Conservation (phyloP, 192 early-diverging fungal species). For the Gaertneriomyces semiglobifer region DNA sequence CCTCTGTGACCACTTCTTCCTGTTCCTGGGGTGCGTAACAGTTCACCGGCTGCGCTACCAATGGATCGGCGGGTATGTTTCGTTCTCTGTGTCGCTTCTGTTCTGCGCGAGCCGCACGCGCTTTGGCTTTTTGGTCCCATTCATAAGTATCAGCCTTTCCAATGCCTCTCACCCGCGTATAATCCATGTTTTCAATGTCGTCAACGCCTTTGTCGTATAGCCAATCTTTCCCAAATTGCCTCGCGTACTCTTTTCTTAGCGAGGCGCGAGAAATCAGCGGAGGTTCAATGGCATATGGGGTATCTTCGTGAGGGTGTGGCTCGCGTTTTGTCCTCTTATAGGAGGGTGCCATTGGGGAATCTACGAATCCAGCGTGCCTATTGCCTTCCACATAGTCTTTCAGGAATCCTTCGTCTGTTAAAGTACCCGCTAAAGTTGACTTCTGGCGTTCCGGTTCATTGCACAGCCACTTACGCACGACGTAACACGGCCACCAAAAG, state of each 20-base stretch:
- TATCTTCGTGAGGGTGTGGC: constrained; percentile 4
- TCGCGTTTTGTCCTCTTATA: background rate
- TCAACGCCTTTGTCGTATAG: background rate
- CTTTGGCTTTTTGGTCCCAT: background rate
- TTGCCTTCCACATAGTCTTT: too few species aligned
- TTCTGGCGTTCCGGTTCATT: too few species aligned
- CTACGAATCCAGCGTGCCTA: too few species aligned
- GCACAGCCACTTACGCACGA: too few species aligned
- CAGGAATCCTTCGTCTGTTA: too few species aligned
- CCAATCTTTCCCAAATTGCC: too few species aligned
- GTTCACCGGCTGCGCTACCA: background rate
- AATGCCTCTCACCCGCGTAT: background rate
- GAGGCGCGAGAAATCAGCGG: background rate
- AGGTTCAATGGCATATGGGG: constrained; percentile 8
- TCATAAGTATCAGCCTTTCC: background rate
- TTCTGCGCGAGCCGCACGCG: background rate
- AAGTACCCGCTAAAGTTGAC: too few species aligned
- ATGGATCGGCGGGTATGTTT: background rate
- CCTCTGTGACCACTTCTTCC: background rate
- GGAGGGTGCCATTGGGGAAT: too few species aligned
- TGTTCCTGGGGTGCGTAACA: background rate
- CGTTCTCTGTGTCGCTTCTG: background rate
- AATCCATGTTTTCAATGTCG: background rate
- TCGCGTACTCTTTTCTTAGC: too few species aligned
- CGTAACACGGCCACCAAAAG: too few species aligned